These are phyloP conservation scores for Bipolaris cookei DNA, from an alignment of 2,329 filamentous ascomycete species.

Conservation along the genomic window DNA sequence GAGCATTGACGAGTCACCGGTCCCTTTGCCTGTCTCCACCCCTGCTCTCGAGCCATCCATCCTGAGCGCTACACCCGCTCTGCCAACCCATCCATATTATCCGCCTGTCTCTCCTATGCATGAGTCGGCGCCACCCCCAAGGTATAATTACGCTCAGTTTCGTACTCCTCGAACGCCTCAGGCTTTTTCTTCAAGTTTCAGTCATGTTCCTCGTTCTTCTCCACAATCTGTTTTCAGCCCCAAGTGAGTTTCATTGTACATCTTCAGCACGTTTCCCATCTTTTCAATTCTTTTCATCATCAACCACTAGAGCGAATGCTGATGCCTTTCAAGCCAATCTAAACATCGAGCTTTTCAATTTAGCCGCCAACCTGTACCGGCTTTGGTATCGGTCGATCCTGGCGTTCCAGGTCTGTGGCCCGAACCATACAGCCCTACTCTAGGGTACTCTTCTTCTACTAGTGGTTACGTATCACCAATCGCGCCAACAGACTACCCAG, in stretches of 20 bases:
- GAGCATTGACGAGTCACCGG: slow-evolving; percentile 36
- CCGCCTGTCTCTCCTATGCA: slow-evolving; percentile 33
- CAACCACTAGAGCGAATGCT: background rate
- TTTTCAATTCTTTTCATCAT: slow-evolving; percentile 1
- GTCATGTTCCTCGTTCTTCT: slow-evolving; percentile 42
- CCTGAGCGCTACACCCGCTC: slow-evolving; percentile 22
- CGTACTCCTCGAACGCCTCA: slow-evolving; percentile 49
- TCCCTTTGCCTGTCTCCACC: slow-evolving; percentile 20
- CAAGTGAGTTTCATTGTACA: slow-evolving; percentile 48
- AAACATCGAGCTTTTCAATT: slow-evolving; percentile 27
- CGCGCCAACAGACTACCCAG: slow-evolving; percentile 32
- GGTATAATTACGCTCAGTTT: slow-evolving; percentile 48
- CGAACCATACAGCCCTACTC: slow-evolving; percentile 40
- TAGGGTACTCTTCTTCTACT: slow-evolving; percentile 43
- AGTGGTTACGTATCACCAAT: slow-evolving; percentile 45
- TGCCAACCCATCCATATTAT: slow-evolving; percentile 26
- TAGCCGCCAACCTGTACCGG: slow-evolving; percentile 20
- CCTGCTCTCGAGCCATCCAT: slow-evolving; percentile 24
- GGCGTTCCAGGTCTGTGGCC: slow-evolving; percentile 29
- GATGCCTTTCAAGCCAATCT: slow-evolving; percentile 18
- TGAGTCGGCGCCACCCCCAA: slow-evolving; percentile 39
- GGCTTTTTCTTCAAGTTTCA: slow-evolving; percentile 36
- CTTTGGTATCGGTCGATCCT: slow-evolving; percentile 29
- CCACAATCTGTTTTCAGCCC: slow-evolving; percentile 32
- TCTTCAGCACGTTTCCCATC: slow-evolving; percentile 16